A percentile compares a stretch with the other conserved stretches of the same genome.
Evolutionary conservation across 495 filamentous ascomycete genomes (phyloP).

Genomic region (Aspergillus baeticus): DNA sequence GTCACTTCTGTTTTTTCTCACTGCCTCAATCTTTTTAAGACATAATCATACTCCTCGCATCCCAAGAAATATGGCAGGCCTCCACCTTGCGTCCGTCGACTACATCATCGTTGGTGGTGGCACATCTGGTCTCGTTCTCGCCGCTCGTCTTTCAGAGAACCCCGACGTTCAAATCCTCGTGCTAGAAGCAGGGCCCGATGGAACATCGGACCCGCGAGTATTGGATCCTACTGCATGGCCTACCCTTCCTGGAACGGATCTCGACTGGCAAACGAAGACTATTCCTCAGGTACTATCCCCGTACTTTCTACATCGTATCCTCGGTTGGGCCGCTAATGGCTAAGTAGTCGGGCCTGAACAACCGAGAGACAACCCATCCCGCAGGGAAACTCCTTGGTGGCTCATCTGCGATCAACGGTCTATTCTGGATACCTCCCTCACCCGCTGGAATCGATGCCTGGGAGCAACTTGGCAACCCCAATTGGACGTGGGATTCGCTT

Average conservation of each 20-base stretch:
- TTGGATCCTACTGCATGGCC: slow-evolving; percentile 39
- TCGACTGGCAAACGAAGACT: slow-evolving; percentile 55
- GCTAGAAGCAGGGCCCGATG: slow-evolving; percentile 52
- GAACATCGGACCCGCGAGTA: slow-evolving; percentile 39
- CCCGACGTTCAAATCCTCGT: slow-evolving; percentile 42
- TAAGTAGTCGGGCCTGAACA: slow-evolving; percentile 17
- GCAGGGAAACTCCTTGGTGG: slow-evolving; percentile 35
- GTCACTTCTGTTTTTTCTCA: no score
- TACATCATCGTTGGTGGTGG: slow-evolving; percentile 45
- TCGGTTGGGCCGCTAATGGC: background rate
- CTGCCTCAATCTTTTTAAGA: no score
- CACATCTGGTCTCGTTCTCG: slow-evolving; percentile 46
- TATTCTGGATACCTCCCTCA: slow-evolving; percentile 29
- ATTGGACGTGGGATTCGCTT: slow-evolving; percentile 51
- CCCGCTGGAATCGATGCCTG: slow-evolving; percentile 51
- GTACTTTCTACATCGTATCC: background rate
- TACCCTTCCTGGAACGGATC: slow-evolving; percentile 40
- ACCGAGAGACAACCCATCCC: slow-evolving; percentile 22
- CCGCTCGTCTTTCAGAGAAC: slow-evolving; percentile 26
- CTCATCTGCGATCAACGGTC: slow-evolving; percentile 32
- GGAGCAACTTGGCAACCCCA: slow-evolving; percentile 50
- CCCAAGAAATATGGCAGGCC: no score
- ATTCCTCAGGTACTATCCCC: slow-evolving; percentile 50
- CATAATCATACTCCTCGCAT: no score
- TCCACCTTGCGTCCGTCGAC: no score